Base-by-base conservation (phyloP, 352 stramenopile genomes). In the Phytophthora capsici region DNA sequence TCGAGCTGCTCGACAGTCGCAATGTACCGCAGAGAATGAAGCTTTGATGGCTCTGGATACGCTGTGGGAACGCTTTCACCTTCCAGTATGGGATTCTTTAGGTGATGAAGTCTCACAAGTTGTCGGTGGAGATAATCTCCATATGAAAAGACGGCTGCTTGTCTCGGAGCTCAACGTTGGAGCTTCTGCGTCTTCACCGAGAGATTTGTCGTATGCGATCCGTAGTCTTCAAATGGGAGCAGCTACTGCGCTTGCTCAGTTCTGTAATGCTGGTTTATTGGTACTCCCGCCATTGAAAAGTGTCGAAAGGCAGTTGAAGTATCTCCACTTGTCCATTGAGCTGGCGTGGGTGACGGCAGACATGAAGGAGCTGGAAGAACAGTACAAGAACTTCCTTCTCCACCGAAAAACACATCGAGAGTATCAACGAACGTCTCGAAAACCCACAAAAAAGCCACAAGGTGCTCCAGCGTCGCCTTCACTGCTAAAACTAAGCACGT, bases 331-430 rank as follows among this genome's bases (percentile, higher is more conserved):
- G 8, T 68, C 75, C 7, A 54, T 89, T 2, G 72, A 84, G 30
- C 40, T 88, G 7, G 50, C 57, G 41, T 89, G 78, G 80, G 60
- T 86, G 14, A 65, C 80, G 3, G 34, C 63, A 6, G 76, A 89
- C 36, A 71, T 82, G 14, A 49, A 64, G 20, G 44, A 69, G 14
- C 73, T 89, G 26, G 71, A 85, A 17, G 23, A 51, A 14, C 71
- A 89, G 17, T 83, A 85, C 30, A 73, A 77, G 14, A 59, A 43
- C 10, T 78, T 89, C 32, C 56, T 89, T n/a, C 26, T 57, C 2
- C 51, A 77, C 6, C 70, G 75, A 30, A 75, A 73, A 20, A 69
- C 52, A 20, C 75, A 75, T 22, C 47, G 75, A 5, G 57, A 75
- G 20, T 23, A 75, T 13, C 48, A 71, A 38, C 50, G 30, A 46